Base-by-base conservation (phyloP, 495 filamentous ascomycete genomes). In the Cercophora newfieldiana region DNA sequence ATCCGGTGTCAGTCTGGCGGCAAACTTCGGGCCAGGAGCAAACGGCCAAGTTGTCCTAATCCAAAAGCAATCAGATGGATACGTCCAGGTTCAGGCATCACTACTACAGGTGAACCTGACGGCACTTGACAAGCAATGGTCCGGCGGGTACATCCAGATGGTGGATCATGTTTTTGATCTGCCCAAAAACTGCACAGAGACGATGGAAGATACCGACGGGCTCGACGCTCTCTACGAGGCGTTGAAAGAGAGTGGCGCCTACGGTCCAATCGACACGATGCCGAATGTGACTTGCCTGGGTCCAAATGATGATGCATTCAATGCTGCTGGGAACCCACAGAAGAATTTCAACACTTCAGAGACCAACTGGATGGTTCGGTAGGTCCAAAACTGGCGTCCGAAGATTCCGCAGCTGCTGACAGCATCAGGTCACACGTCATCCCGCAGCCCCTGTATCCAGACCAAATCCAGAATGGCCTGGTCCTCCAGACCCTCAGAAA, bases 221-320 rank as follows among this genome's bases (percentile, higher is more conserved):
- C 71, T 78, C n/a, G 60, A 51, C 2, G 54, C 66, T 8, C 69
- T 75, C 19, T 65, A 67, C 63, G 65, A 57, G 19, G 65, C 74
- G 0, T 49, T 76, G 1, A 71, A 73, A 25, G 59, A 66, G 3
- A 68, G 74, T 14, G 49, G 33, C 1, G 31, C 74, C 0, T 73
- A 64, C 48, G 24, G 18, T 14, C 58, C 65, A 16, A 66, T 76
- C n/a, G 69, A 78, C 59, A 37, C 29, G 14, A 29, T 64, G 7
- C 31, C 60, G 6, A 75, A 77, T 64, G 48, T 77, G 7, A 80
- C 77, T 0, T 75, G 75, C 60, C 70, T 78, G 22, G 75, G 65
- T 7, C 77, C 77, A 1, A 73, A 24, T 50, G 66, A 72, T 29
- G 37, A 66, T 12, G 76, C 76, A 0, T 77, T 77, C 53, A 31